Percentiles rank a stretch among this genome's conserved stretches.
Conservation (phyloP, 257 asterid species). For the Salvia miltiorrhiza region DNA sequence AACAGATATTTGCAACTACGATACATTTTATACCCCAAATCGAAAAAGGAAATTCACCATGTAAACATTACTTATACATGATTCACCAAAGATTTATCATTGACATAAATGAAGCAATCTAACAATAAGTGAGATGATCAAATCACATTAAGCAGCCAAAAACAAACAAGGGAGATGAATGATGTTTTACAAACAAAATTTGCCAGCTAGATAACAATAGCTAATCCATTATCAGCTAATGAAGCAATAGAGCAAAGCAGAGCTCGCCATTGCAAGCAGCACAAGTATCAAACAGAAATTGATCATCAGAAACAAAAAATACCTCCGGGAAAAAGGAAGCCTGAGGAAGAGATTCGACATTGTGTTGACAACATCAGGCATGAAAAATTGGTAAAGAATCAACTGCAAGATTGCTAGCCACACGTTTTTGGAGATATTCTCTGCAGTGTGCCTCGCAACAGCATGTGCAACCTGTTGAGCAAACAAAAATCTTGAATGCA, state of each 20-base stretch:
- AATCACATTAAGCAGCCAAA: background rate
- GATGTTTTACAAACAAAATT: background rate
- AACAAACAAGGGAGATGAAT: background rate
- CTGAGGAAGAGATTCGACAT: slow-evolving; percentile 74
- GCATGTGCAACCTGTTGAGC: slow-evolving; percentile 82
- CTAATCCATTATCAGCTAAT: background rate
- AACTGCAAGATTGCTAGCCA: slow-evolving; percentile 80
- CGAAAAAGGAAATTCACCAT: background rate
- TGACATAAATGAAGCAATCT: background rate
- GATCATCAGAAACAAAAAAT: slow-evolving; percentile 2
- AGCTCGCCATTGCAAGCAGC: background rate
- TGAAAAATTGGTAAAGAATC: slow-evolving; percentile 73
- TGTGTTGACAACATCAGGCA: slow-evolving; percentile 79
- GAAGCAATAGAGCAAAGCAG: background rate
- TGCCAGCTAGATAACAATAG: background rate
- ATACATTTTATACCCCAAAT: background rate
- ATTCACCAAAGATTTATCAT: background rate
- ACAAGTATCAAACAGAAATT: background rate
- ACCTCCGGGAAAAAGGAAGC: slow-evolving; percentile 97
- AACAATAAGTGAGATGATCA: background rate
- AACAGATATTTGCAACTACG: background rate
- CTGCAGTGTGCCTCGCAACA: slow-evolving; percentile 87
- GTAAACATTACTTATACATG: background rate
- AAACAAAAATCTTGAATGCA: slow-evolving; percentile 12
- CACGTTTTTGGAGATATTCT: slow-evolving; percentile 72